A percentile compares a stretch with the other conserved stretches of the same genome.
phyloP scores from a whole-genome alignment of 257 asterid species.

The Solanum etuberosum region DNA sequence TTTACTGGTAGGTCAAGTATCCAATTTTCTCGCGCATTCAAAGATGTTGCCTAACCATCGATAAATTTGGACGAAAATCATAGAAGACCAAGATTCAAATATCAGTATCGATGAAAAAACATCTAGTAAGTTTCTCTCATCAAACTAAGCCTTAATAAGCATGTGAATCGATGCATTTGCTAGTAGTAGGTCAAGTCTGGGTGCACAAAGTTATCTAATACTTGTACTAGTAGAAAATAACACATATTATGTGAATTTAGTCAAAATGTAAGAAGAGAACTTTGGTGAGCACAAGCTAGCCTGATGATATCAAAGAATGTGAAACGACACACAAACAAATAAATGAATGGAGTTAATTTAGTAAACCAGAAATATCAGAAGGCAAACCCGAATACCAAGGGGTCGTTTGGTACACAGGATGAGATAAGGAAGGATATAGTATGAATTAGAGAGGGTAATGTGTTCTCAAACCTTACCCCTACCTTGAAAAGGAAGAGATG shows the following conservation, averaged over 20 bases:
- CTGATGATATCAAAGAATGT: neutral
- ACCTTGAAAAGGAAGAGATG: neutral
- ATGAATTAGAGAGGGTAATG: neutral
- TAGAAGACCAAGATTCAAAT: neutral
- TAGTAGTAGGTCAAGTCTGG: neutral
- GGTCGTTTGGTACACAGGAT: neutral
- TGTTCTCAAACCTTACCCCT: neutral
- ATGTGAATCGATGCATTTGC: neutral
- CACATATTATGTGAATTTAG: neutral
- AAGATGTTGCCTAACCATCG: neutral
- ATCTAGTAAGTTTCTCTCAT: neutral
- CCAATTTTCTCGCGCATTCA: neutral
- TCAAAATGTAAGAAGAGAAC: neutral
- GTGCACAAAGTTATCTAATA: neutral
- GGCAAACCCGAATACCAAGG: neutral
- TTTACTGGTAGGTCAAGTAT: neutral
- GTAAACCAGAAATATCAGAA: neutral
- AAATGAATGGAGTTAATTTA: neutral
- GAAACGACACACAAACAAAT: neutral
- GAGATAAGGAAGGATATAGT: neutral
- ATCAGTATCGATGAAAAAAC: neutral
- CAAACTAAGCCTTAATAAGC: neutral
- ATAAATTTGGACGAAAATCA: neutral
- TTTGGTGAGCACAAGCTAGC: neutral
- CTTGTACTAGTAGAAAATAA: neutral